These are phyloP conservation scores for Rossbeevera mucosa DNA, from an alignment of 768 basidiomycete species.

Conservation along the genomic window DNA sequence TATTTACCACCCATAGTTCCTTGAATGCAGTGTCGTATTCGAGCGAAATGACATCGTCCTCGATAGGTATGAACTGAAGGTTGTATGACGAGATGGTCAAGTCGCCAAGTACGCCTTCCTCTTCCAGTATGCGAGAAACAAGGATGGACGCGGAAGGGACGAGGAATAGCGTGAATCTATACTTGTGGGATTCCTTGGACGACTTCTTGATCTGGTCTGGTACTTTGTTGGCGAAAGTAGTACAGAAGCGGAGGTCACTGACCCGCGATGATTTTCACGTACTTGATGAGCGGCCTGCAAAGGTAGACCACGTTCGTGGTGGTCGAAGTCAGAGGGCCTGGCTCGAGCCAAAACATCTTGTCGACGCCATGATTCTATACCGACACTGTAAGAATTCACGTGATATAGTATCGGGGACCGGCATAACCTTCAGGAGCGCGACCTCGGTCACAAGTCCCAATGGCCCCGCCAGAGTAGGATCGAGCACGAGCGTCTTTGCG, in stretches of 20 bases:
- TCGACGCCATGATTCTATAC: conserved; percentile 96
- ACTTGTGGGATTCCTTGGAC: conserved; percentile 62
- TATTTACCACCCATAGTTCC: conserved; percentile 80
- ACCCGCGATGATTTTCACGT: conserved; percentile 91
- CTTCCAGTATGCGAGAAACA: conserved; percentile 82
- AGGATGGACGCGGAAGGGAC: conserved; percentile 86
- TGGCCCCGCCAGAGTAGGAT: conserved; percentile 82
- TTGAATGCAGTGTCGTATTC: conserved; percentile 83
- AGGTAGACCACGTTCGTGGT: conserved; percentile 92
- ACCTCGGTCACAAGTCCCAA: conserved; percentile 95
- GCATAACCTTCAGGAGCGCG: conserved; percentile 76
- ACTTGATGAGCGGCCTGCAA: conserved; percentile 79
- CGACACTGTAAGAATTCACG: conserved; percentile 7
- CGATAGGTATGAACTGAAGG: conserved; percentile 90
- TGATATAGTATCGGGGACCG: not conserved
- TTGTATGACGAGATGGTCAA: conserved; percentile 82
- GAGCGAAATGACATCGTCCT: conserved; percentile 87
- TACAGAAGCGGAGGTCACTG: conserved; percentile 18
- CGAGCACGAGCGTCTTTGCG: conserved; percentile 94
- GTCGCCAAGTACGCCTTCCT: conserved; percentile 98
- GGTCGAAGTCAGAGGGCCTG: conserved; percentile 74
- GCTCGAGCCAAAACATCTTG: conserved; percentile 99
- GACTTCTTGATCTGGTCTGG: conserved; percentile 91
- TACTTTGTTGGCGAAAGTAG: conserved; percentile 14
- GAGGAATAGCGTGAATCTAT: conserved; percentile 82